A percentile compares a stretch with the other conserved stretches of the same genome.
These are phyloP conservation scores for Globisporangium camurandrum DNA, from an alignment of 352 stramenopile species.

Conservation along the genomic window DNA sequence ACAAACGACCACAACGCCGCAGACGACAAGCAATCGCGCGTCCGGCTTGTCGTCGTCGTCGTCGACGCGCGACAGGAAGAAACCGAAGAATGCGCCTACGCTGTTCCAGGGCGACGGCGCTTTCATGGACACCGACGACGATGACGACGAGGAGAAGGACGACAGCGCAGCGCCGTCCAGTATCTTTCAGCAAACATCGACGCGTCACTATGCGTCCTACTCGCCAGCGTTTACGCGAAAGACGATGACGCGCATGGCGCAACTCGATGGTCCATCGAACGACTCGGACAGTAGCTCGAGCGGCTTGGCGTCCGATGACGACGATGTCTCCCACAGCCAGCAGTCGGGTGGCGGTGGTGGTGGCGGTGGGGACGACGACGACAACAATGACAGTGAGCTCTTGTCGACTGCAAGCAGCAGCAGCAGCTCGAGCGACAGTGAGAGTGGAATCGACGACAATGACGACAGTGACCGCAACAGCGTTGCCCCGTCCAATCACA, in stretches of 20 bases:
- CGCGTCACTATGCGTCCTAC: slow-evolving; percentile 23
- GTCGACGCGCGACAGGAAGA: slow-evolving; percentile 14
- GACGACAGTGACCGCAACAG: too few species aligned
- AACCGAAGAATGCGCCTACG: slow-evolving; percentile 10
- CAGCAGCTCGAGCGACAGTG: slow-evolving; percentile 52
- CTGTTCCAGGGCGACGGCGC: slow-evolving; percentile 47
- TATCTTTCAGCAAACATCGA: slow-evolving; percentile 34
- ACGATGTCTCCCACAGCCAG: slow-evolving; percentile 31
- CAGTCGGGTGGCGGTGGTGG: too few species aligned
- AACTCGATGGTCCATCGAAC: slow-evolving; percentile 55
- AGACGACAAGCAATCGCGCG: too few species aligned
- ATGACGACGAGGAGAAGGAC: neutral
- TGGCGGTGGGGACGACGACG: too few species aligned
- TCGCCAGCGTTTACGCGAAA: slow-evolving; percentile 7
- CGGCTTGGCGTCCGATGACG: slow-evolving; percentile 37
- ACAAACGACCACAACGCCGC: too few species aligned
- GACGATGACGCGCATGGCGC: slow-evolving; percentile 13
- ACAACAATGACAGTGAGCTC: slow-evolving; percentile 26
- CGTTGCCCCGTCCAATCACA: too few species aligned
- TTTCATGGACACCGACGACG: slow-evolving; percentile 11
- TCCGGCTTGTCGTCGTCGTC: neutral
- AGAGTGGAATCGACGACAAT: slow-evolving; percentile 44
- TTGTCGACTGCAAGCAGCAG: slow-evolving; percentile 38
- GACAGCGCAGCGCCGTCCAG: neutral
- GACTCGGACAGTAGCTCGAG: slow-evolving; percentile 48